These are phyloP conservation scores for Pterocarpus santalinus DNA, from an alignment of 306 rosid genomes.

Conservation along the genomic window DNA sequence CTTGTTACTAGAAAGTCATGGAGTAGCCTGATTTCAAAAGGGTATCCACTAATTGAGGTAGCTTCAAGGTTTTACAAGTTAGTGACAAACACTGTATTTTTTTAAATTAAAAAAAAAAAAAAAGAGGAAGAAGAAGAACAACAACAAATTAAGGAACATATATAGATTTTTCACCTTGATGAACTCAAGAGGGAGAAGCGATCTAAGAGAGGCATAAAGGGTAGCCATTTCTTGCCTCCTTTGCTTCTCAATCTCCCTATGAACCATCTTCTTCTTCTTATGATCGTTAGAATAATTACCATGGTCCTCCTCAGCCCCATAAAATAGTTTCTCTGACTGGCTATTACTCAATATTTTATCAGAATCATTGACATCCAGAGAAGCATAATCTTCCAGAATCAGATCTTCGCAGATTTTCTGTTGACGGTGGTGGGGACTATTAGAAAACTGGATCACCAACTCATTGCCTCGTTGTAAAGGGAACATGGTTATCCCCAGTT, in stretches of 20 bases:
- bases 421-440: conserved; percentile 55
- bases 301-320: conserved; percentile 12
- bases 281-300: conserved; percentile 25
- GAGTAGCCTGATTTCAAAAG: conserved; percentile 5
- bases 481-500: conserved; percentile 48
- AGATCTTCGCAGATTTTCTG: conserved; percentile 61
- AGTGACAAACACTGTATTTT: no score
- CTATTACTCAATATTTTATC: neutral
- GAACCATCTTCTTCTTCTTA: conserved; percentile 59
- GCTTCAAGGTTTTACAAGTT: neutral
- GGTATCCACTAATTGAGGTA: conserved; percentile 23
- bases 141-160: neutral
- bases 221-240: conserved; percentile 83
- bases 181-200: conserved; percentile 61
- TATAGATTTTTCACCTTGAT: conserved; percentile 52
- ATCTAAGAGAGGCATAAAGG: conserved; percentile 66
- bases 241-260: conserved; percentile 70
- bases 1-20: no score
- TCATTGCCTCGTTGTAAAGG: conserved; percentile 78
- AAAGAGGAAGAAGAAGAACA: neutral
- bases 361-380: conserved; percentile 45
- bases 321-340: conserved; percentile 32
- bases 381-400: conserved; percentile 56
- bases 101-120: no score
- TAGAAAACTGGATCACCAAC: conserved; percentile 69